phyloP scores from a whole-genome alignment of 805 yeast species.

The Lipomyces sp. region DNA sequence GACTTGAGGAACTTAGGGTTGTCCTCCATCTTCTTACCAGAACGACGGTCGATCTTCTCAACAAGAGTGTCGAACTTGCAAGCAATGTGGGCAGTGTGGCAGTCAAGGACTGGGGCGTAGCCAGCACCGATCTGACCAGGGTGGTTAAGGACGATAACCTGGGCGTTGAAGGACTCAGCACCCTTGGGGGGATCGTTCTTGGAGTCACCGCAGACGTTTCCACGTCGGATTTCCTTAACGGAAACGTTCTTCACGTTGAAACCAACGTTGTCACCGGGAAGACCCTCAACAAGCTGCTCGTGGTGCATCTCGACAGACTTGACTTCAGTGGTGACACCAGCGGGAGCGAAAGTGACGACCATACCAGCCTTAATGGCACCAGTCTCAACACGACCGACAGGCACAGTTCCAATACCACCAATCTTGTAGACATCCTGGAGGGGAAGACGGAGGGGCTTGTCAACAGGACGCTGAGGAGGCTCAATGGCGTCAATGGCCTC shows the following conservation, averaged over 20 bases:
- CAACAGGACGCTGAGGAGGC: slow-evolving; percentile 80
- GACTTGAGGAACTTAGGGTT: slow-evolving; percentile 92
- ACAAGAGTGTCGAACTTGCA: slow-evolving; percentile 80
- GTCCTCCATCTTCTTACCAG: slow-evolving; percentile 90
- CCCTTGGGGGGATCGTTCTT: slow-evolving; percentile 87
- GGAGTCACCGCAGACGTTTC: slow-evolving; percentile 91
- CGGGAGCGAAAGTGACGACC: slow-evolving; percentile 88
- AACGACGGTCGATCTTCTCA: slow-evolving; percentile 88
- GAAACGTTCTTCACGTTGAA: slow-evolving; percentile 91
- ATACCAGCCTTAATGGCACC: slow-evolving; percentile 91
- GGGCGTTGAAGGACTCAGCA: slow-evolving; percentile 79
- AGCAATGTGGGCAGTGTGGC: slow-evolving; percentile 94
- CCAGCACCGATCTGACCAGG: slow-evolving; percentile 92
- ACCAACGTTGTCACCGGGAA: slow-evolving; percentile 91
- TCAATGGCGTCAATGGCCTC: slow-evolving; percentile 85
- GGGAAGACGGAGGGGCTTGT: slow-evolving; percentile 87
- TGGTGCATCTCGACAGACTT: slow-evolving; percentile 90
- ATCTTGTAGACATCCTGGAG: slow-evolving; percentile 92
- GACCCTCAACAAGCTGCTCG: slow-evolving; percentile 76
- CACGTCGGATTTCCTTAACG: slow-evolving; percentile 87
- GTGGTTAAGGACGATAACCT: slow-evolving; percentile 86
- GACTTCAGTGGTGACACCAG: slow-evolving; percentile 87
- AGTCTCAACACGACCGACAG: slow-evolving; percentile 93
- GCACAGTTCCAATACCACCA: slow-evolving; percentile 91
- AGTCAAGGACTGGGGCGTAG: slow-evolving; percentile 88